Base-by-base conservation (phyloP, 2,329 filamentous ascomycete genomes). In the Aspergillus quadrilineatus region DNA sequence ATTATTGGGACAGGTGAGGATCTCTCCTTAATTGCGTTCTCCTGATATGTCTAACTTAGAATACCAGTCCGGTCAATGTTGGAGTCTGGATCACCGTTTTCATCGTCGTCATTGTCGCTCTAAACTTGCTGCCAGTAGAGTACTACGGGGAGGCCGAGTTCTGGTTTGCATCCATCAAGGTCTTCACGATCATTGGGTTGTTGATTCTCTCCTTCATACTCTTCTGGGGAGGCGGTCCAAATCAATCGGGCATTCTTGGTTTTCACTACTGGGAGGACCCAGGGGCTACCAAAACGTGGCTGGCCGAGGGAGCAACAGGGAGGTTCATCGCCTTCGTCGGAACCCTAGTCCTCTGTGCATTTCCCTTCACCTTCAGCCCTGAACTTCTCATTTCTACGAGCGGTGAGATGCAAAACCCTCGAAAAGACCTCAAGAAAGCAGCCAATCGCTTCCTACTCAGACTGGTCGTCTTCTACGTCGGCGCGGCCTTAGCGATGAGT, bases 381-480 rank as follows among this genome's bases (percentile, higher is more conserved):
- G 82, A 85, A 61, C 67, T 84, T 30, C 74, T 84, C 47, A 70
- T 75, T 5, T 79, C 80, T 76, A 76, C 80, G 1, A 85, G 86
- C 2, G 87, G 85, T 17, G 88, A 90, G 69, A 83, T 87, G 1
- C 83, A 87, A 64, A 86, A 88, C 59, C 88, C 88, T 0, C 82
- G 87, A 4, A 75, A 76, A 10, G 82, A 86, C 36, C 85, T 93
- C 74, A 89, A 89, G 1, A 83, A 82, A 22, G 89, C 89, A 1
- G 91, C 86, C 72, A 89, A 90, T 58, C 85, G 87, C 50, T 87
- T 91, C 1, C 90, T 90, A 69, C 89, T 87, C 71, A 87, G 89
- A n/a, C 78, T 93, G 43, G 85, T 86, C 0, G 75, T 84, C 12
- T 92, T 92, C 72, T 92, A 91, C 73, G 82, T 90, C 37, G 80